Evolutionary conservation across 805 yeast genomes (phyloP).

Genomic region (Wickerhamomyces canadensis): DNA sequence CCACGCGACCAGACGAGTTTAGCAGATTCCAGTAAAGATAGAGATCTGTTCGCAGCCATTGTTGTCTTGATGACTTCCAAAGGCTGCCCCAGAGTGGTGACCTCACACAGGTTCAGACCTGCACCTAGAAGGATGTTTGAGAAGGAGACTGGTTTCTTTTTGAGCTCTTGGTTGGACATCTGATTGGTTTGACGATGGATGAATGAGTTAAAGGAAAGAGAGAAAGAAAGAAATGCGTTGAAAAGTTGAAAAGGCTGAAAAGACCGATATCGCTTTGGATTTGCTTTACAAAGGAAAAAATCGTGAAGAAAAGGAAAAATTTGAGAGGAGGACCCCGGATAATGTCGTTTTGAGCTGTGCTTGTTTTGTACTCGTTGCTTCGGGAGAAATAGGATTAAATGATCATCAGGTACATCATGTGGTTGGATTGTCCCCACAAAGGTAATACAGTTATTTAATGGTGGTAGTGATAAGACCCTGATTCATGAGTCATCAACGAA

Average conservation of each 20-base stretch:
- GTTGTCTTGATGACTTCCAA: slow-evolving; percentile 94
- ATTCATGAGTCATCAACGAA: neutral
- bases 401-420: too few species aligned
- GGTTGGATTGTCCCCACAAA: too few species aligned
- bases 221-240: neutral
- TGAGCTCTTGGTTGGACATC: slow-evolving; percentile 26
- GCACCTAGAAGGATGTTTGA: slow-evolving; percentile 92
- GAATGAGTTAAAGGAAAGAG: neutral
- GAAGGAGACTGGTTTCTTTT: slow-evolving; percentile 83
- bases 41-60: slow-evolving; percentile 91
- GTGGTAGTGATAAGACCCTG: too few species aligned
- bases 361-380: too few species aligned
- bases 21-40: slow-evolving; percentile 62
- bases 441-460: too few species aligned
- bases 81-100: slow-evolving; percentile 94
- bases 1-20: slow-evolving; percentile 88
- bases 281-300: too few species aligned
- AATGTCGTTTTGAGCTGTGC: too few species aligned
- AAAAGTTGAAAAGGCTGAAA: neutral
- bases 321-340: too few species aligned
- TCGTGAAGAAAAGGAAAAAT: too few species aligned
- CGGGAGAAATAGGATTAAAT: too few species aligned
- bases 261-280: too few species aligned
- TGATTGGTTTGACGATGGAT: neutral
- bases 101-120: slow-evolving; percentile 87